Evolutionary conservation across 2,329 filamentous ascomycete species (phyloP).

Genomic region (Cryphonectria carpinicola): DNA sequence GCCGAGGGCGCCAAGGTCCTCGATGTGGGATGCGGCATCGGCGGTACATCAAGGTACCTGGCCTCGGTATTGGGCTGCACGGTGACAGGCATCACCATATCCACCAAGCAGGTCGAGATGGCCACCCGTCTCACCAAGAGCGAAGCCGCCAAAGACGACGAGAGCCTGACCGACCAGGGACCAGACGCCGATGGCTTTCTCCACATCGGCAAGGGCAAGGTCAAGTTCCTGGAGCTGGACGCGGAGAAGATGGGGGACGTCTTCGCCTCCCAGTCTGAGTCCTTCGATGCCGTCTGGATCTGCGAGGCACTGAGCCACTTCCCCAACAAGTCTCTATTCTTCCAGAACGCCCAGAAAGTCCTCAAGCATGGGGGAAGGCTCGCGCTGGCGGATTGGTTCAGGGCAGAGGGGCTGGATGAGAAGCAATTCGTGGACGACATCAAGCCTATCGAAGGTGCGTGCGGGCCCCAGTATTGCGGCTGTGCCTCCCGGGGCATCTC

Average conservation of each 20-base stretch:
- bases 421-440: constrained; percentile 55
- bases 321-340: constrained; percentile 62
- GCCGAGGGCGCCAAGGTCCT: constrained; percentile 48
- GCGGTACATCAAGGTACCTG: constrained; percentile 61
- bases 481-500: background rate
- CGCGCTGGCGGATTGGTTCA: constrained; percentile 66
- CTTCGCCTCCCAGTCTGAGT: constrained; percentile 45
- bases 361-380: constrained; percentile 55
- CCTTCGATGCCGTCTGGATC: constrained; percentile 64
- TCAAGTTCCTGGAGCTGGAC: constrained; percentile 62
- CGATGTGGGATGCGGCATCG: constrained; percentile 65
- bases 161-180: constrained; percentile 21
- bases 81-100: constrained; percentile 65
- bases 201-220: constrained; percentile 48
- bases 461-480: constrained; percentile 9
- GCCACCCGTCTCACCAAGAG: constrained; percentile 53
- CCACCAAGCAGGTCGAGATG: constrained; percentile 61
- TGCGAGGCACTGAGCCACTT: constrained; percentile 65
- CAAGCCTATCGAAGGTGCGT: constrained; percentile 59
- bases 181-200: constrained; percentile 41
- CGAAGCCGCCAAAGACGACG: constrained; percentile 35
- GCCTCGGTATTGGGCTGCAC: constrained; percentile 54
- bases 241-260: constrained; percentile 62
- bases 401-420: constrained; percentile 50
- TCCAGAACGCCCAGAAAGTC: constrained; percentile 53